Base-by-base conservation (phyloP, 345 rosid species). In the Populus tremula region DNA sequence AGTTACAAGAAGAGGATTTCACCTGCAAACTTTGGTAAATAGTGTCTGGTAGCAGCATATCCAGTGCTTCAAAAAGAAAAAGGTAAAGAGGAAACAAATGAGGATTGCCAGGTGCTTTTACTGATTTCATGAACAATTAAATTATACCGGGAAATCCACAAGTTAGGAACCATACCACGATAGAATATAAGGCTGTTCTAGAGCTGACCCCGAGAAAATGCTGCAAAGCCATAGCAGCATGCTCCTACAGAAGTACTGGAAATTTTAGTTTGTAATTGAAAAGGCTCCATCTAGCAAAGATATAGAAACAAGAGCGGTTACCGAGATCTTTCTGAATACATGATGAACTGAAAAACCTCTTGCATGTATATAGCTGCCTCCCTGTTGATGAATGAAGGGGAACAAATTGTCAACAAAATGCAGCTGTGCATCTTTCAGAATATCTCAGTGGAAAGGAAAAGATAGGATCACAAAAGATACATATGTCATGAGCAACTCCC, bases 321-420 rank as follows among this genome's bases (percentile, higher is more conserved):
- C 98, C 81, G 96, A 88, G 71, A 92, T 92, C 73, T 85, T 90
- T 84, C 87, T 90, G 76, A 78, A 95, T 49, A 89, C 87, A 76
- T 92, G 88, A 81, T 92, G 81, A 82, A 88, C 83, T 33, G 98
- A 95, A 80, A 79, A 76, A 38, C 96, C 97, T 82, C 96, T 88
- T 4, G 97, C 86, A 72, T 93, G 97, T 29, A 93, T 83, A 79
- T 93, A 90, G 86, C 89, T 91, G 54, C 98, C 98, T 78, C 98
- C 97, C 98, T 92, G 80, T 47, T 65, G 69, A 65, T 76, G 25
- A 81, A 73, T 1, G 64, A 31, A 81, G 74, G 65, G 38, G 76
- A 77, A 78, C 71, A 65, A 27, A 47, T 20, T 33, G 56, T 20
- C 74, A 71, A 54, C 72, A 3, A 62, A 73, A 29, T 38, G 54